These are phyloP conservation scores for Calocera viscosa DNA, from an alignment of 768 basidiomycete genomes.

Conservation along the genomic window DNA sequence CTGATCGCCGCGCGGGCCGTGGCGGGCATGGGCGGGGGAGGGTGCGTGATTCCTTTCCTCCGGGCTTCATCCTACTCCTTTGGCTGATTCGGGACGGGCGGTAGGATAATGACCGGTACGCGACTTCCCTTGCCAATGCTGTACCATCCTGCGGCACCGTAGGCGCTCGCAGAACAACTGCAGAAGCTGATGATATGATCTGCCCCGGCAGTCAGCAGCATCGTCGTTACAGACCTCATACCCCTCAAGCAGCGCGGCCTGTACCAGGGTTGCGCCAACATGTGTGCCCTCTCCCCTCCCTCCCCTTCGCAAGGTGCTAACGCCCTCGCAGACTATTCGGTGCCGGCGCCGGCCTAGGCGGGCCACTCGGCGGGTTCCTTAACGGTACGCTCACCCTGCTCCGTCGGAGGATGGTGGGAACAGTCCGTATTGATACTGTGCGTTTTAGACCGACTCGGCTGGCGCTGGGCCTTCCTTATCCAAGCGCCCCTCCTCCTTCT, in stretches of 20 bases:
- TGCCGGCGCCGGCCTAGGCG: conserved; percentile 40
- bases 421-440: no score
- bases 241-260: conserved; percentile 77
- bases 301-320: neutral
- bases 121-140: no score
- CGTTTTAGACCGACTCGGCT: conserved; percentile 27
- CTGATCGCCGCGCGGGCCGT: conserved; percentile 72
- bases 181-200: neutral
- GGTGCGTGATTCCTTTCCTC: no score
- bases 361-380: conserved; percentile 28
- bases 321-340: conserved; percentile 62
- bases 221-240: conserved; percentile 78
- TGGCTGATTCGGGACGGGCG: no score
- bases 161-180: no score
- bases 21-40: conserved; percentile 87
- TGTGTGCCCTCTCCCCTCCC: conserved; percentile 37
- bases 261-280: conserved; percentile 83
- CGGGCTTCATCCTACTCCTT: no score
- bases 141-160: no score
- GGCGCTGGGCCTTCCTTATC: conserved; percentile 75
- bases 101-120: conserved; percentile 77
- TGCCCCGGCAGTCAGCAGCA: conserved; percentile 25
- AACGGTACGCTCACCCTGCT: conserved; percentile 14
- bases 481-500: conserved; percentile 72
- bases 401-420: no score